These are phyloP conservation scores for Melanogaster broomeanus DNA, from an alignment of 768 basidiomycete genomes.

Conservation along the genomic window DNA sequence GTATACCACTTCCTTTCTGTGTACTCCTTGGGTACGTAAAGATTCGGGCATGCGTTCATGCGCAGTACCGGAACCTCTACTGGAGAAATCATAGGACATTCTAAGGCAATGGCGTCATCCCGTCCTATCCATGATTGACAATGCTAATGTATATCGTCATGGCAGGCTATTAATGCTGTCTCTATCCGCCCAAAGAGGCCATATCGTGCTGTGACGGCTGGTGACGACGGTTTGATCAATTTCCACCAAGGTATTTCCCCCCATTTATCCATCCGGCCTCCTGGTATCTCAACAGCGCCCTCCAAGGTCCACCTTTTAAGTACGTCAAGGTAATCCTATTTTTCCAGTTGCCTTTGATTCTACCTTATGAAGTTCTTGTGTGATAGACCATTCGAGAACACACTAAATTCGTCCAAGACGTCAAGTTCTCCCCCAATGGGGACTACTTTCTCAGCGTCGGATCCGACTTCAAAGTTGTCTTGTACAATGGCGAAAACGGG, in stretches of 20 bases:
- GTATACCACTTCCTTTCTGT: not conserved
- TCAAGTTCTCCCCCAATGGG: conserved; percentile 81
- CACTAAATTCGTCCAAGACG: conserved; percentile 90
- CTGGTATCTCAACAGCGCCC: not conserved
- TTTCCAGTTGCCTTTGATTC: not conserved
- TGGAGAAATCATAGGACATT: conserved; percentile 88
- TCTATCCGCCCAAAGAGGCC: conserved; percentile 87
- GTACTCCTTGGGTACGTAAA: conserved; percentile 26
- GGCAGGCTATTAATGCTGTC: conserved; percentile 82
- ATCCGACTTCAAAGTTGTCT: conserved; percentile 81
- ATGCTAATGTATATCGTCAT: not conserved
- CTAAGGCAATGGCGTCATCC: conserved; percentile 55
- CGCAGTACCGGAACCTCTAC: conserved; percentile 81
- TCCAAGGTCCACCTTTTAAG: conserved; percentile 79
- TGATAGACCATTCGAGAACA: conserved; percentile 80
- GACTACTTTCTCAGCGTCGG: conserved; percentile 86
- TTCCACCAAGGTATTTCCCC: conserved; percentile 70
- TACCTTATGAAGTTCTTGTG: not conserved
- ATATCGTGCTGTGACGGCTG: conserved; percentile 86
- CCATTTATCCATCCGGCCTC: not conserved
- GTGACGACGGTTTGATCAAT: conserved; percentile 79
- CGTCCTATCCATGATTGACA: not conserved
- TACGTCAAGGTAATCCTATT: conserved; percentile 65
- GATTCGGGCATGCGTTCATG: conserved; percentile 84
- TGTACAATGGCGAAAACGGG: conserved; percentile 90